These are phyloP conservation scores for Hyphopichia wangnamkhiaoensis DNA, from an alignment of 1,139 yeast genomes.

Conservation along the genomic window DNA sequence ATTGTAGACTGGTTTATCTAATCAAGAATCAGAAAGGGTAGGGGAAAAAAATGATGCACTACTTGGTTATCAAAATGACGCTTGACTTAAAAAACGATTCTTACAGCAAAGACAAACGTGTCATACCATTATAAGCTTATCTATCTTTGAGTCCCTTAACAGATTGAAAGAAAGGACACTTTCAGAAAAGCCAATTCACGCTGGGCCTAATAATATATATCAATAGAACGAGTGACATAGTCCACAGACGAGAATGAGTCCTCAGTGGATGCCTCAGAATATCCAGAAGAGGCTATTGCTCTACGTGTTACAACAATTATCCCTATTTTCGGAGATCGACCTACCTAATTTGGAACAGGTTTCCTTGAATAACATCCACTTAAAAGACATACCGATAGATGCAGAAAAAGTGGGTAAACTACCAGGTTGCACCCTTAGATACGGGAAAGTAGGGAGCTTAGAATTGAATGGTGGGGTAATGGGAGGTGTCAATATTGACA, in stretches of 20 bases:
- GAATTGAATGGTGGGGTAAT: conserved; percentile 52
- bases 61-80: neutral
- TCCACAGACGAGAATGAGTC: conserved; percentile 43
- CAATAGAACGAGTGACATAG: neutral
- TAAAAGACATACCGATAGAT: conserved; percentile 68
- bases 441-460: conserved; percentile 60
- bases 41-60: conserved; percentile 1
- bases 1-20: neutral
- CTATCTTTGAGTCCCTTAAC: no score
- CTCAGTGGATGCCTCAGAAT: conserved; percentile 81
- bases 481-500: conserved; percentile 68
- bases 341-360: conserved; percentile 76
- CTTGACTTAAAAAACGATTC: no score
- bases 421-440: conserved; percentile 67
- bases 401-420: conserved; percentile 65
- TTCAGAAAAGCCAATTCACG: no score
- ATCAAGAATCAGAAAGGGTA: neutral
- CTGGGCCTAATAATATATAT: no score
- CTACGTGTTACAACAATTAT: conserved; percentile 77
- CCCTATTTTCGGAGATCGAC: conserved; percentile 82
- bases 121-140: no score
- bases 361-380: conserved; percentile 55
- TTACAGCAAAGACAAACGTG: neutral
- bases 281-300: conserved; percentile 78
- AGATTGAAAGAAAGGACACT: neutral